These are phyloP conservation scores for Euphorbia celastroides DNA, from an alignment of 441 rosid species.

Conservation along the genomic window DNA sequence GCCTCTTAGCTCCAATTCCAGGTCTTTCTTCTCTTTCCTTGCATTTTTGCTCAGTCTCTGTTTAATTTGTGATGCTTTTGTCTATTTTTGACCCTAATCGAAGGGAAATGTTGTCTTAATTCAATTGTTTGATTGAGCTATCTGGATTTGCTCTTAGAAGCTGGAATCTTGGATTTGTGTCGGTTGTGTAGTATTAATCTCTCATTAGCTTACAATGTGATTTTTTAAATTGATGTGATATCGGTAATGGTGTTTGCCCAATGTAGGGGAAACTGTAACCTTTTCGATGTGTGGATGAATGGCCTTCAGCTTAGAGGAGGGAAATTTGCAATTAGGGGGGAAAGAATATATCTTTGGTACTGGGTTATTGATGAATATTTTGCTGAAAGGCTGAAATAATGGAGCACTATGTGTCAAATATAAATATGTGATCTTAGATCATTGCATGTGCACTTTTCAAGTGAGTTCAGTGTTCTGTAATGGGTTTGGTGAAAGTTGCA, in stretches of 20 bases:
- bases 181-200: background rate
- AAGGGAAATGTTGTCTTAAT: background rate
- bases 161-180: background rate
- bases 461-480: background rate
- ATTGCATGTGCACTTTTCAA: background rate
- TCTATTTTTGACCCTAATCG: background rate
- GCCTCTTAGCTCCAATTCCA: slow-evolving; percentile 90
- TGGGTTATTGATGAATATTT: background rate
- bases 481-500: background rate
- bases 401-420: background rate
- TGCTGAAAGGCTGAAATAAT: too few species aligned
- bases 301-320: background rate
- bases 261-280: background rate
- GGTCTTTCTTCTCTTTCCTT: slow-evolving; percentile 30
- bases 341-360: background rate
- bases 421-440: too few species aligned
- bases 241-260: background rate
- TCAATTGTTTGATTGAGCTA: background rate
- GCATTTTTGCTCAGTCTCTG: background rate
- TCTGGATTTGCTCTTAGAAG: background rate
- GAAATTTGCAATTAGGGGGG: background rate
- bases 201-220: too few species aligned
- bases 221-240: background rate
- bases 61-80: background rate
- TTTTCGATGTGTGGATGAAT: background rate